phyloP scores from a whole-genome alignment of 805 yeast species.

The Candida coquimbonensis region DNA sequence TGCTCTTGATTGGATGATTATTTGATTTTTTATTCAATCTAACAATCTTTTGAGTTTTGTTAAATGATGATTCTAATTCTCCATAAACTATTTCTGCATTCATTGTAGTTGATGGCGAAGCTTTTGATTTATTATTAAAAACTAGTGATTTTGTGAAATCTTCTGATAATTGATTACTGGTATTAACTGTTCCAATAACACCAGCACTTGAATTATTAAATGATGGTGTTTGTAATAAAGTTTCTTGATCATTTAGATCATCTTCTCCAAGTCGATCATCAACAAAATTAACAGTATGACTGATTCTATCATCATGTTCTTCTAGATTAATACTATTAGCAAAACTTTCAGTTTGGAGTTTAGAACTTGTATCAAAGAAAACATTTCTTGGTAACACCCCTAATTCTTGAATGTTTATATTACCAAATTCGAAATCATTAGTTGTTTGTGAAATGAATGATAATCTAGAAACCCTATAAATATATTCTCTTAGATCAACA shows the following conservation, averaged over 20 bases:
- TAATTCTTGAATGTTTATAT: constrained; percentile 24
- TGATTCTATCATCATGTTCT: constrained; percentile 3
- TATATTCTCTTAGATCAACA: constrained; percentile 59
- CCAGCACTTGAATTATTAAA: neutral
- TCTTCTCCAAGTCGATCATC: constrained; percentile 7
- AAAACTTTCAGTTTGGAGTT: constrained; percentile 14
- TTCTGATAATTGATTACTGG: constrained; percentile 5
- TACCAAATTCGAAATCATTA: constrained; percentile 7
- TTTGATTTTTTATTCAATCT: constrained; percentile 8
- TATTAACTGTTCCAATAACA: neutral
- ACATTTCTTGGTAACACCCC: constrained; percentile 43
- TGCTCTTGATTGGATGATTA: constrained; percentile 7
- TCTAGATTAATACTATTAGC: neutral
- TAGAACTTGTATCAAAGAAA: constrained; percentile 36
- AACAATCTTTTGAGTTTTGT: constrained; percentile 9
- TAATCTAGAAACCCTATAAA: constrained; percentile 48
- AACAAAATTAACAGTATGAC: neutral
- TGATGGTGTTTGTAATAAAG: neutral
- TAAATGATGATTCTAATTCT: constrained; percentile 31
- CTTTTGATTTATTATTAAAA: constrained; percentile 27
- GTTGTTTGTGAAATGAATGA: constrained; percentile 25
- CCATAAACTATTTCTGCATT: constrained; percentile 37
- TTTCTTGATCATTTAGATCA: neutral
- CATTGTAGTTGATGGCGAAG: constrained; percentile 32
- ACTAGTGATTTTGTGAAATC: constrained; percentile 27